A percentile compares a stretch with the other conserved stretches of the same genome.
phyloP scores from a whole-genome alignment of 2,329 filamentous ascomycete species.

The Aspergillus viridinutans region DNA sequence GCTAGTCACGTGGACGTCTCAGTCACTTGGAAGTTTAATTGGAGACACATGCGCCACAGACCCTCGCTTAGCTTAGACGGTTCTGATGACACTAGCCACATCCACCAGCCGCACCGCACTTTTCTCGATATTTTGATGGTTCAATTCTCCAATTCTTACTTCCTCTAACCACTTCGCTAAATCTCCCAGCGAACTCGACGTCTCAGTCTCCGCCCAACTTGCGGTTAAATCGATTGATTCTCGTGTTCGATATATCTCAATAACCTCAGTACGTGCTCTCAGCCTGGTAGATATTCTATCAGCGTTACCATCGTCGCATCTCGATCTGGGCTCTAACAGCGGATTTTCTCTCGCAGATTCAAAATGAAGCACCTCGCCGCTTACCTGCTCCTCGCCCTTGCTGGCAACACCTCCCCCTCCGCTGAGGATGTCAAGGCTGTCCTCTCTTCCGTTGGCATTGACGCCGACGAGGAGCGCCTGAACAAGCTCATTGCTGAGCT shows the following conservation, averaged over 20 bases:
- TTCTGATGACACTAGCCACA: constrained; percentile 30
- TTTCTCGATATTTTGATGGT: constrained; percentile 31
- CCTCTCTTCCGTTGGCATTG: constrained; percentile 89
- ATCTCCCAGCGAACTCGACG: constrained; percentile 71
- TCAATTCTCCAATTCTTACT: constrained; percentile 26
- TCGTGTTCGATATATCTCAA: constrained; percentile 45
- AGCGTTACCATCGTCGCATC: neutral
- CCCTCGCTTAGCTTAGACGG: constrained; percentile 32
- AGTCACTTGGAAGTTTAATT: constrained; percentile 1
- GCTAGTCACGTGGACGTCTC: constrained; percentile 22
- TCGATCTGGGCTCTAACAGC: constrained; percentile 13
- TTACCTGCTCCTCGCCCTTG: constrained; percentile 94
- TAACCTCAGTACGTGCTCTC: constrained; percentile 23
- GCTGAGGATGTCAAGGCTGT: constrained; percentile 82
- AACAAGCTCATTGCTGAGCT: constrained; percentile 79
- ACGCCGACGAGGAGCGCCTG: constrained; percentile 85
- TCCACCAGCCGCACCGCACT: constrained; percentile 33
- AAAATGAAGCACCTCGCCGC: constrained; percentile 99
- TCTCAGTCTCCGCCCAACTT: constrained; percentile 96
- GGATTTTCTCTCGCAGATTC: constrained; percentile 25
- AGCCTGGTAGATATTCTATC: neutral
- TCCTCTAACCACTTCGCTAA: constrained; percentile 27
- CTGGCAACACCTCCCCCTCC: constrained; percentile 84
- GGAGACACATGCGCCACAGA: constrained; percentile 22
- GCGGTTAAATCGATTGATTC: constrained; percentile 99